Evolutionary conservation across 2,329 filamentous ascomycete genomes (phyloP).

Genomic region (Monilinia polystroma): DNA sequence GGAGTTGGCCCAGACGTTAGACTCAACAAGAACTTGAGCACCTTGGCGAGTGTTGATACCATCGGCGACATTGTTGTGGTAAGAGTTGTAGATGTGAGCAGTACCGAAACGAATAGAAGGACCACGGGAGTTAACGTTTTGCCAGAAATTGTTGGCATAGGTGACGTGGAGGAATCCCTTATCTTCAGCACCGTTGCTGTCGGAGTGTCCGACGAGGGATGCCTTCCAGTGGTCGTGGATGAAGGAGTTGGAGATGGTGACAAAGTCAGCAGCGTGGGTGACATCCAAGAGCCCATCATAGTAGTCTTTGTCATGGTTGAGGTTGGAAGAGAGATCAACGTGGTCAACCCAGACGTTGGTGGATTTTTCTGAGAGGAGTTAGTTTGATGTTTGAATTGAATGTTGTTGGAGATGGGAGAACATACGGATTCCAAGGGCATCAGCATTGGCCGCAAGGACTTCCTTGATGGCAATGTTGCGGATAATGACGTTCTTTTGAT

Average conservation of each 20-base stretch:
- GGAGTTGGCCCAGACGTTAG: conserved; percentile 48
- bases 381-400: not conserved
- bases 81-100: conserved; percentile 16
- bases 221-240: conserved; percentile 46
- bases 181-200: conserved; percentile 35
- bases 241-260: conserved; percentile 46
- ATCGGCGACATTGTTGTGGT: conserved; percentile 16
- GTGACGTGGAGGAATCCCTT: conserved; percentile 36
- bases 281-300: conserved; percentile 48
- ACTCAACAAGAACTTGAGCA: conserved; percentile 58
- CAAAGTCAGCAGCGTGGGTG: conserved; percentile 46
- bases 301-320: conserved; percentile 44
- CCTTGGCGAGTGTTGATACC: conserved; percentile 56
- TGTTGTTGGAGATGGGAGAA: conserved; percentile 26
- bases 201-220: conserved; percentile 37
- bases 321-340: conserved; percentile 38
- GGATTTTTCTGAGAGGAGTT: conserved; percentile 4
- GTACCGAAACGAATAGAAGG: conserved; percentile 19
- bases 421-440: conserved; percentile 51
- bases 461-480: conserved; percentile 55
- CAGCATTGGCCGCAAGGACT: conserved; percentile 47
- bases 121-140: conserved; percentile 19
- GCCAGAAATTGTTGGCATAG: conserved; percentile 31
- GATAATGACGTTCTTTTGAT: conserved; percentile 53
- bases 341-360: conserved; percentile 22